Base-by-base conservation (phyloP, 1,284 basidiomycete species). In the Ustilago hordei region DNA sequence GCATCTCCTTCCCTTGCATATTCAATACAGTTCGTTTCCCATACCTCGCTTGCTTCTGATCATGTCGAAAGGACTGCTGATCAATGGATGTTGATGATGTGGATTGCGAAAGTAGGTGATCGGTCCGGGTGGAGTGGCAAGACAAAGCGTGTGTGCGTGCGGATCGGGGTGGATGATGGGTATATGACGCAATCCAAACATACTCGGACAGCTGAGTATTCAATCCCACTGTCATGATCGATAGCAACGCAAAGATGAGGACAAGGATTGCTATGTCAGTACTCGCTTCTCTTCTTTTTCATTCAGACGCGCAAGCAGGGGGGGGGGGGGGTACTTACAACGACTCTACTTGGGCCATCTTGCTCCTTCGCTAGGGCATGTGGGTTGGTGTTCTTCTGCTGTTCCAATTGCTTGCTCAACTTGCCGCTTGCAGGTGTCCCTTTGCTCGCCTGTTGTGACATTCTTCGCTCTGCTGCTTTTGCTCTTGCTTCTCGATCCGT, bases 401-500 rank as follows among this genome's bases (percentile, higher is more conserved):
- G 35, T 31, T 70, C 47, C 1, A 77, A 38, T 17, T 69, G 54
- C 36, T 73, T 65, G 32, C 75, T 77, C 11, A 77, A 47, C 34
- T 74, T 77, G 4, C 75, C 75, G 0, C 60, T 60, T 3, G 32
- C 39, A 3, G 62, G 64, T 2, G 69, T 47, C 12, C 73, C 73
- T 36, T 75, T 75, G n/a, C 31, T 8, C 8, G 64, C 64, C 35
- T 67, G 62, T 32, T 67, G 55, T 6, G 56, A 54, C 60, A 75
- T 75, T 2, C 73, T 31, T 17, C 36, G 28, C 35, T 75, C 75
- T 0, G 75, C 75, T 3, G 75, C 75, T 60, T 41, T 41, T 12
- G 67, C 75, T 57, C 75, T 47, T 32, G 70, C 70, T 53, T 77
- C 70, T 31, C 70, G 13, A 12, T 73, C 70, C 0, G 60, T 58